phyloP scores from a whole-genome alignment of 805 yeast species.

The Torulaspora gathmanii region DNA sequence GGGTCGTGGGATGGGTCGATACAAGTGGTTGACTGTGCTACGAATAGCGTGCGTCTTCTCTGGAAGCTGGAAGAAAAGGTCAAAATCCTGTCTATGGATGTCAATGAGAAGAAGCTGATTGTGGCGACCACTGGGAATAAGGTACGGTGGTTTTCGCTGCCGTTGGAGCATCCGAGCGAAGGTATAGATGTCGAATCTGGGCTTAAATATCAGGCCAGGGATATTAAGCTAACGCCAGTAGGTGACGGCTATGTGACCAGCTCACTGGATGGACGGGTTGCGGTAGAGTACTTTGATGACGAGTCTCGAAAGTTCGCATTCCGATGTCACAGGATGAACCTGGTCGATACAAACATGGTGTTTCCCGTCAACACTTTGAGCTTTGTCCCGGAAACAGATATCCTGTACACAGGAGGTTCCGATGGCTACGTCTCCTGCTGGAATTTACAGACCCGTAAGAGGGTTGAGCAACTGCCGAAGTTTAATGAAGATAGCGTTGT shows the following conservation, averaged over 20 bases:
- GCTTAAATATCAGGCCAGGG: conserved; percentile 59
- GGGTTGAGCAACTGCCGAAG: conserved; percentile 66
- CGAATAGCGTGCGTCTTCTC: conserved; percentile 14
- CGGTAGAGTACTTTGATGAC: conserved; percentile 59
- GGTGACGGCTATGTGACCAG: conserved; percentile 57
- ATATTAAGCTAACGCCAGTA: conserved; percentile 50
- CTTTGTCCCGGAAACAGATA: conserved; percentile 73
- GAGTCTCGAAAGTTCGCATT: conserved; percentile 61
- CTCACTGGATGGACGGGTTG: conserved; percentile 78
- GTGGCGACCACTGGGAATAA: conserved; percentile 51
- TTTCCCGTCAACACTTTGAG: conserved; percentile 73
- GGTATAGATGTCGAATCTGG: conserved; percentile 48
- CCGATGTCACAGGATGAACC: conserved; percentile 64
- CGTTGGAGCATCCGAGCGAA: conserved; percentile 7
- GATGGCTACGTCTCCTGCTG: conserved; percentile 86
- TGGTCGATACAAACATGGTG: conserved; percentile 48
- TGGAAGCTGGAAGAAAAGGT: conserved; percentile 11
- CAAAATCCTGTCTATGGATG: conserved; percentile 54
- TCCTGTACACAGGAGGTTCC: conserved; percentile 84
- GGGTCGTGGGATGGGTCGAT: conserved; percentile 62
- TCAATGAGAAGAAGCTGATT: conserved; percentile 42
- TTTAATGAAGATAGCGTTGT: conserved; percentile 42
- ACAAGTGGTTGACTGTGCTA: conserved; percentile 43
- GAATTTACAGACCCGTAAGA: conserved; percentile 79
- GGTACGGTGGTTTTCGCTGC: conserved; percentile 34